Percentiles rank a stretch among this genome's conserved stretches.
These are phyloP conservation scores for Ophiognomonia clavigignenti-juglandacearum DNA, from an alignment of 2,329 filamentous ascomycete genomes.

Conservation along the genomic window DNA sequence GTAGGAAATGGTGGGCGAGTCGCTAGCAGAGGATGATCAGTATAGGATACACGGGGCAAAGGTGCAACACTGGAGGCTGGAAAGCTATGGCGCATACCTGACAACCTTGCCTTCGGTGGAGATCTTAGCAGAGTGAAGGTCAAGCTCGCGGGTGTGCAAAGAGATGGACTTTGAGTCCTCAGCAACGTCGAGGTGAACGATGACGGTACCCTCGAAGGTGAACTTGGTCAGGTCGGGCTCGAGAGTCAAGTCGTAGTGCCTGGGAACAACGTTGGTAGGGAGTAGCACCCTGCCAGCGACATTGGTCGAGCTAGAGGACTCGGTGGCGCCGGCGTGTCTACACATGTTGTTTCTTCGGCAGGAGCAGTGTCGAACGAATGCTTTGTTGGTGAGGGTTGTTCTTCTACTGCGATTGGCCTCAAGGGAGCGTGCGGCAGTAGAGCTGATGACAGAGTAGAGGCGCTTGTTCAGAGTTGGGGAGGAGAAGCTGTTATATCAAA, in stretches of 20 bases:
- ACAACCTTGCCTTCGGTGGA: slow-evolving; percentile 52
- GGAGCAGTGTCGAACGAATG: slow-evolving; percentile 58
- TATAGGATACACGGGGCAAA: slow-evolving; percentile 11
- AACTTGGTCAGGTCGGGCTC: slow-evolving; percentile 88
- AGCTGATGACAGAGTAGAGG: slow-evolving; percentile 13
- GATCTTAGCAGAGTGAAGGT: slow-evolving; percentile 71
- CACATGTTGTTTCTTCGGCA: slow-evolving; percentile 71
- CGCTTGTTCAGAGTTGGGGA: slow-evolving; percentile 10
- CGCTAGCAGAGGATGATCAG: slow-evolving; percentile 39
- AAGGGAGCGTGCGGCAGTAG: slow-evolving; percentile 8
- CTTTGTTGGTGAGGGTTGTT: slow-evolving; percentile 15
- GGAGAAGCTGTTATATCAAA: slow-evolving; percentile 1
- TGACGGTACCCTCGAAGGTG: slow-evolving; percentile 78
- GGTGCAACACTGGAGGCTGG: neutral
- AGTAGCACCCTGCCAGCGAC: slow-evolving; percentile 69
- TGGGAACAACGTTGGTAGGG: slow-evolving; percentile 86
- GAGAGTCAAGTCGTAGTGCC: slow-evolving; percentile 85
- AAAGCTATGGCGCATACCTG: slow-evolving; percentile 28
- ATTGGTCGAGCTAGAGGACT: slow-evolving; percentile 29
- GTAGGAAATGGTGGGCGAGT: slow-evolving; percentile 64
- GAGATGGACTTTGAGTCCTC: slow-evolving; percentile 82
- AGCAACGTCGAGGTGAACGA: slow-evolving; percentile 81
- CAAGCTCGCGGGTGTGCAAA: slow-evolving; percentile 81
- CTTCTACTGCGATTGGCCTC: slow-evolving; percentile 11
- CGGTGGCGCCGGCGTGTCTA: slow-evolving; percentile 36